These are phyloP conservation scores for Kodamaea kakaduensis DNA, from an alignment of 805 yeast species.

Conservation along the genomic window DNA sequence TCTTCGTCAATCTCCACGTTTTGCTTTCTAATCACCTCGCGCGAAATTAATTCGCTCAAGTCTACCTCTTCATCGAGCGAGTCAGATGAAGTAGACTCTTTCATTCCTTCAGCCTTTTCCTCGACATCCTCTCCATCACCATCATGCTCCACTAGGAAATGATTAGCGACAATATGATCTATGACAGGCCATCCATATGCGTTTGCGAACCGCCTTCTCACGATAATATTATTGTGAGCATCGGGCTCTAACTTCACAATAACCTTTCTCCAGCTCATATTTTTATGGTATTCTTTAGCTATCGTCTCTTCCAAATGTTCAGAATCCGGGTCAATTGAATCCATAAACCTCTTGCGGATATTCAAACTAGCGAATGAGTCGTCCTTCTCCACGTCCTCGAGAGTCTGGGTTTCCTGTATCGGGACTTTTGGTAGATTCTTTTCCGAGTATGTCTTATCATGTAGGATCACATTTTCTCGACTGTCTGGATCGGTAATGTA, in stretches of 20 bases:
- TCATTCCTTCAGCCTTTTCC: constrained; percentile 12
- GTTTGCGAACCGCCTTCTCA: constrained; percentile 82
- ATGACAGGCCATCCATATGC: constrained; percentile 95
- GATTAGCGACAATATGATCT: constrained; percentile 71
- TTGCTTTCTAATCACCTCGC: constrained; percentile 34
- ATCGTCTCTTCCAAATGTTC: constrained; percentile 66
- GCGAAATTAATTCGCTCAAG: constrained; percentile 26
- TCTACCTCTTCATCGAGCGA: constrained; percentile 27
- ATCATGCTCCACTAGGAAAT: constrained; percentile 40
- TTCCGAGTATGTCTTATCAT: constrained; percentile 72
- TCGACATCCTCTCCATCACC: constrained; percentile 13
- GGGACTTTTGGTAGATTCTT: constrained; percentile 51
- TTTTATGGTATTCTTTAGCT: constrained; percentile 84
- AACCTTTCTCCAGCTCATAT: constrained; percentile 87
- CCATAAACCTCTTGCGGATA: constrained; percentile 19
- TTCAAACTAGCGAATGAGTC: constrained; percentile 12
- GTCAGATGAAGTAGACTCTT: constrained; percentile 13
- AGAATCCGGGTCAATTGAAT: constrained; percentile 31
- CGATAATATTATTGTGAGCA: constrained; percentile 91
- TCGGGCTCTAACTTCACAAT: constrained; percentile 83
- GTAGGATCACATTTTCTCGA: constrained; percentile 68
- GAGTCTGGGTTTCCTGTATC: neutral
- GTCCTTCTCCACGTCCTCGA: neutral
- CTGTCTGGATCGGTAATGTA: constrained; percentile 65
- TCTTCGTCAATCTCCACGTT: constrained; percentile 30